Evolutionary conservation across 2,329 filamentous ascomycete species (phyloP).

Genomic region (Arachnomyces sp.): DNA sequence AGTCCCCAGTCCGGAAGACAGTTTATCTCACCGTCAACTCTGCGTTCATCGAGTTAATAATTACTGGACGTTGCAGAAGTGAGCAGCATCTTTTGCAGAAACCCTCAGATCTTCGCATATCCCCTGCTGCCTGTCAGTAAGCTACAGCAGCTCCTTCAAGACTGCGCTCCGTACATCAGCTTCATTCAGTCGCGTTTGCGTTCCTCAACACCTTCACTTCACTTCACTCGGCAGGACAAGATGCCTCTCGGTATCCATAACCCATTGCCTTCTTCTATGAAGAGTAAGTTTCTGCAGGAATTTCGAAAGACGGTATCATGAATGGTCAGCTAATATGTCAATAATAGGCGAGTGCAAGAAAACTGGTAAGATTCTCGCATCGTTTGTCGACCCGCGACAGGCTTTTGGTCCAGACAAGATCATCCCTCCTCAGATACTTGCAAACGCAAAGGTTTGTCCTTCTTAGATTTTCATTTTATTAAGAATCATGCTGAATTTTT

Average conservation of each 20-base stretch:
- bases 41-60: too few species aligned
- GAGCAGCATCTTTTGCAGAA: not conserved
- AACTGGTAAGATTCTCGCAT: slow-evolving; percentile 88
- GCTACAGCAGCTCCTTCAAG: not conserved
- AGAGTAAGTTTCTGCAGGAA: slow-evolving; percentile 31
- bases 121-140: not conserved
- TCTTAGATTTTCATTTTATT: not conserved
- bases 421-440: slow-evolving; percentile 83
- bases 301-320: not conserved
- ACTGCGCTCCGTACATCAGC: not conserved
- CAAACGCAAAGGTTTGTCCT: slow-evolving; percentile 70
- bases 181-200: not conserved
- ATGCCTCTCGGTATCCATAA: slow-evolving; percentile 42
- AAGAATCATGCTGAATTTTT: slow-evolving; percentile 1
- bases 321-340: slow-evolving; percentile 25
- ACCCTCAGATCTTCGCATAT: not conserved
- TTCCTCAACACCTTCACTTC: not conserved
- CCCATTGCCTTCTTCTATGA: slow-evolving; percentile 42
- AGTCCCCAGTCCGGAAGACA: slow-evolving; percentile 2
- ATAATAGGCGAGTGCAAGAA: slow-evolving; percentile 88
- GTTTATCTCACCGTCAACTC: not conserved
- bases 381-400: slow-evolving; percentile 89
- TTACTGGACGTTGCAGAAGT: too few species aligned
- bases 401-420: slow-evolving; percentile 94
- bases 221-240: slow-evolving; percentile 12